Evolutionary conservation across 2,329 filamentous ascomycete genomes (phyloP).

Genomic region (Sclerotiophoma versabilis): DNA sequence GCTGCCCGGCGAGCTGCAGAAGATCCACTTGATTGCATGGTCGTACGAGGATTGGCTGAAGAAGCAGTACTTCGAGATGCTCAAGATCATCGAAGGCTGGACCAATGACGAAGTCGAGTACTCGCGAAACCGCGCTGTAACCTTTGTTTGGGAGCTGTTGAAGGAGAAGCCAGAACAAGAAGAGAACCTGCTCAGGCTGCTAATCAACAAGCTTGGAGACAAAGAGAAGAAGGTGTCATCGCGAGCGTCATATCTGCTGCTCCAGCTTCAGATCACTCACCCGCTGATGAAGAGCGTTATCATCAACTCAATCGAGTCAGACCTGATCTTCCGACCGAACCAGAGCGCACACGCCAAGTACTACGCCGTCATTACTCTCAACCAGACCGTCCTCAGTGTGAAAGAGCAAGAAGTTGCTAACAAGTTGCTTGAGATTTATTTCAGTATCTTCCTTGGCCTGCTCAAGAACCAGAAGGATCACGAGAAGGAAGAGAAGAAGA

Average conservation of each 20-base stretch:
- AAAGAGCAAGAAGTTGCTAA: constrained; percentile 84
- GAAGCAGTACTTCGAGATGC: constrained; percentile 87
- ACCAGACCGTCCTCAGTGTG: constrained; percentile 89
- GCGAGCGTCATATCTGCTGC: constrained; percentile 87
- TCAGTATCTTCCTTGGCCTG: constrained; percentile 82
- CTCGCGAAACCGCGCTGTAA: constrained; percentile 84
- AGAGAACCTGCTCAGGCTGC: constrained; percentile 84
- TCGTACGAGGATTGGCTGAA: constrained; percentile 96
- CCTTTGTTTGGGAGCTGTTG: constrained; percentile 88
- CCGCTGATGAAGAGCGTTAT: constrained; percentile 93
- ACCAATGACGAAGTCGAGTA: constrained; percentile 96
- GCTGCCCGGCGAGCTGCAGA: constrained; percentile 76
- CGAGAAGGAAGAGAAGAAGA: constrained; percentile 47
- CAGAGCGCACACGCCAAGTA: constrained; percentile 91
- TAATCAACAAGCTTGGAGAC: constrained; percentile 97
- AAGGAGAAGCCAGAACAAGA: constrained; percentile 98
- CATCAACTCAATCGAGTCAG: constrained; percentile 82
- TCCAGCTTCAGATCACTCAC: constrained; percentile 87
- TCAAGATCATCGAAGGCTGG: constrained; percentile 91
- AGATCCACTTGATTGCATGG: constrained; percentile 84
- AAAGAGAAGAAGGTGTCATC: constrained; percentile 95
- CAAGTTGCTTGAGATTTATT: constrained; percentile 87
- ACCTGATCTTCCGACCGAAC: constrained; percentile 84
- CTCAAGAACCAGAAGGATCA: constrained; percentile 68
- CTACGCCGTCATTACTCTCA: constrained; percentile 94